Conservation (phyloP, 2,329 filamentous ascomycete species). For the Sarocladium oryzae region DNA sequence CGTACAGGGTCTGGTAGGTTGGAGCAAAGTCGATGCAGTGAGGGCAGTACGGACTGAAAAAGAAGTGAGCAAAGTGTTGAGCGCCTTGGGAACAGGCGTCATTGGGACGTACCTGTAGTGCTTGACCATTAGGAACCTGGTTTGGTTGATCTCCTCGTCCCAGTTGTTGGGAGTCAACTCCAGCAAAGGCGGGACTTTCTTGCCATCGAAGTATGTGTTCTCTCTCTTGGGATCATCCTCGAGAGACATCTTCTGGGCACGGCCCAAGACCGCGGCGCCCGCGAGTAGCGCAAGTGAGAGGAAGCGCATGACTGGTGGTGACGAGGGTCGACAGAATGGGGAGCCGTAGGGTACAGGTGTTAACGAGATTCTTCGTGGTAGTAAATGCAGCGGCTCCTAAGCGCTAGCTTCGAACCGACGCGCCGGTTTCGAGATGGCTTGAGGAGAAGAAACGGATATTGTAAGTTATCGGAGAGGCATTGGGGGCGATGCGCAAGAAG, state of each 20-base stretch:
- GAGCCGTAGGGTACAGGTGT: neutral
- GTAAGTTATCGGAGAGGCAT: constrained; percentile 1
- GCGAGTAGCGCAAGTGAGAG: constrained; percentile 38
- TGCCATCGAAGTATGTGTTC: constrained; percentile 58
- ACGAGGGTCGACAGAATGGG: neutral
- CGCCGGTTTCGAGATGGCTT: neutral
- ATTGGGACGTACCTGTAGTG: constrained; percentile 55
- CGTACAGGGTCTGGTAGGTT: constrained; percentile 85
- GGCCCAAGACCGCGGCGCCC: constrained; percentile 28
- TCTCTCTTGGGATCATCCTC: constrained; percentile 31
- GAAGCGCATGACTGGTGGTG: neutral
- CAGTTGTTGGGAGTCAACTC: constrained; percentile 54
- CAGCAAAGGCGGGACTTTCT: constrained; percentile 58
- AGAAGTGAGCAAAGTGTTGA: constrained; percentile 15
- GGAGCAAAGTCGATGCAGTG: constrained; percentile 80
- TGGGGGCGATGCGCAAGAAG: neutral
- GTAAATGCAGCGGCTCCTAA: neutral
- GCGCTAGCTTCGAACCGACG: neutral
- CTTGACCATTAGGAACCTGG: constrained; percentile 51
- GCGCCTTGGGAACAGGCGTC: neutral
- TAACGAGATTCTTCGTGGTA: neutral
- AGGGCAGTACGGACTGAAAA: constrained; percentile 49
- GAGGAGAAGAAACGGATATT: neutral
- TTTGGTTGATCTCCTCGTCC: constrained; percentile 46
- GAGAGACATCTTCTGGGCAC: constrained; percentile 21